Conservation (phyloP, 2,329 filamentous ascomycete genomes). For the Ceratocystis ficicola region DNA sequence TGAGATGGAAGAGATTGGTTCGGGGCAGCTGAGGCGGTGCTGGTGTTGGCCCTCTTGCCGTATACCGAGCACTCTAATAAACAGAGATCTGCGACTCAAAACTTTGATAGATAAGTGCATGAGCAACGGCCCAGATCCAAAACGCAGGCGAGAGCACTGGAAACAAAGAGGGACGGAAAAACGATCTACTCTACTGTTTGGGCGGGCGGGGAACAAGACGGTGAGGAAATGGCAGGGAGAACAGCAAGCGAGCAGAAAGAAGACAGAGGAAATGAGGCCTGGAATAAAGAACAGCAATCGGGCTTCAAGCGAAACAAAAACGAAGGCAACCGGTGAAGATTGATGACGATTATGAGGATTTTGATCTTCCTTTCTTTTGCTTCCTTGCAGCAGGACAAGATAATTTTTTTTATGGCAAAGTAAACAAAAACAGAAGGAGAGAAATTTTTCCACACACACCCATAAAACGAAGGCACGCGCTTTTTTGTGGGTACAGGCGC, state of each 20-base stretch:
- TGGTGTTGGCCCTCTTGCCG: neutral
- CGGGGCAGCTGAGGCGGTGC: neutral
- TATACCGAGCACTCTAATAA: too few relatives aligned
- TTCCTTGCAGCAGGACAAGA: constrained; percentile 3
- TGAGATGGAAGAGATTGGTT: neutral
- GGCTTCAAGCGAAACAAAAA: neutral
- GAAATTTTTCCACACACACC: neutral
- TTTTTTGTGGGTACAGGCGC: neutral
- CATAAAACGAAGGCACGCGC: constrained; percentile 1
- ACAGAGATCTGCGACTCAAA: too few relatives aligned
- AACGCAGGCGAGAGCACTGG: too few relatives aligned
- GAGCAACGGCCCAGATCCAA: too few relatives aligned
- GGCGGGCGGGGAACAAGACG: too few relatives aligned
- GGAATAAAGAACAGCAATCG: neutral
- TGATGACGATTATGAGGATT: neutral
- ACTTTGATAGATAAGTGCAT: too few relatives aligned
- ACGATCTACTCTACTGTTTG: too few relatives aligned
- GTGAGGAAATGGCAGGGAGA: neutral
- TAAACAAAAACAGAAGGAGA: neutral
- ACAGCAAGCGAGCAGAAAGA: neutral
- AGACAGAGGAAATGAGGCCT: neutral
- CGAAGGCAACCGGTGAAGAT: neutral
- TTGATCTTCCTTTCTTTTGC: neutral
- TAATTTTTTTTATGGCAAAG: neutral
- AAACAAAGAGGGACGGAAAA: too few relatives aligned